Evolutionary conservation across 2,329 filamentous ascomycete genomes (phyloP).

Genomic region (Claviceps capensis): DNA sequence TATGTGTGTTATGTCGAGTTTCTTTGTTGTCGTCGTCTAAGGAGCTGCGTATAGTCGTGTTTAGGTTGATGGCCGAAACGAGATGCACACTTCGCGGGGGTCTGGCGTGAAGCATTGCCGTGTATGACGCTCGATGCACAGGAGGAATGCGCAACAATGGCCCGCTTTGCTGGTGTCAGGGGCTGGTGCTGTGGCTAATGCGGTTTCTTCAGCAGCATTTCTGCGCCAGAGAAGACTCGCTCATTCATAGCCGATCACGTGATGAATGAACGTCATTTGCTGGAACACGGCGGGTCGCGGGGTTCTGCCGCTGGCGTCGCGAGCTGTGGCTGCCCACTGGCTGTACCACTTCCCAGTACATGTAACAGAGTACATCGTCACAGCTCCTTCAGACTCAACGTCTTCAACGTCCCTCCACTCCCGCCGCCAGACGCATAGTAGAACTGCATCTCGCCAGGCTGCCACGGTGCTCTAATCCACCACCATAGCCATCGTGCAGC

Average conservation of each 20-base stretch:
- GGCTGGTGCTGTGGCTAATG: too few species aligned
- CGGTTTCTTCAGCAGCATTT: too few species aligned
- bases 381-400: slow-evolving; percentile 11
- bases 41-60: neutral
- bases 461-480: neutral
- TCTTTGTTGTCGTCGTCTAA: neutral
- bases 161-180: too few species aligned
- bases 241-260: neutral
- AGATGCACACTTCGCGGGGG: too few species aligned
- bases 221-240: too few species aligned
- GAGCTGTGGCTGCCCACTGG: neutral
- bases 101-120: neutral
- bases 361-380: slow-evolving; percentile 11
- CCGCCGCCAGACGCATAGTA: slow-evolving; percentile 3
- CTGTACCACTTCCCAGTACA: neutral
- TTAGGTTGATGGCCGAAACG: too few species aligned
- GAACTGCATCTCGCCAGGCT: neutral
- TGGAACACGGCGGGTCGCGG: neutral
- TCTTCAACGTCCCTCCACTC: slow-evolving; percentile 7
- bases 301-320: neutral
- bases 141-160: neutral
- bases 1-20: too few species aligned
- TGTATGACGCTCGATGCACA: neutral
- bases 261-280: neutral
- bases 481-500: neutral